These are phyloP conservation scores for Sarocladiaceae sp. DNA, from an alignment of 2,329 filamentous ascomycete genomes.

Conservation along the genomic window DNA sequence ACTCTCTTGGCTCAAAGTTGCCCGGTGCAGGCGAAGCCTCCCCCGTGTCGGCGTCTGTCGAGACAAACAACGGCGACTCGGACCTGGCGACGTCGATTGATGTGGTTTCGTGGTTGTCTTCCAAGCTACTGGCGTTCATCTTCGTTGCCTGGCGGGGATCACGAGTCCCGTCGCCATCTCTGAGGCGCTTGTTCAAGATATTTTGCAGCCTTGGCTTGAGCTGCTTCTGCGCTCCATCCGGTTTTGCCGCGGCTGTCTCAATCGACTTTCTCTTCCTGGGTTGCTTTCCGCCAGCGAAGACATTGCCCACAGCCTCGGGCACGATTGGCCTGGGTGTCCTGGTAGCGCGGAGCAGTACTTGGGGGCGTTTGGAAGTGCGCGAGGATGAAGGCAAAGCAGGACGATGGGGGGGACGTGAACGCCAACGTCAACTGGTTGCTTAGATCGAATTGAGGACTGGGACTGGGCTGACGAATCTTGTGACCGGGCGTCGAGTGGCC, in stretches of 20 bases:
- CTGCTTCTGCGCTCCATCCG: slow-evolving; percentile 26
- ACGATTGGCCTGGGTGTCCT: not conserved
- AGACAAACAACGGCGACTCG: not conserved
- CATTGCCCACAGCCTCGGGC: slow-evolving; percentile 27
- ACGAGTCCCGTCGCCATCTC: slow-evolving; percentile 23
- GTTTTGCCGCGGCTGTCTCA: slow-evolving; percentile 30
- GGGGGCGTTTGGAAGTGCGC: not conserved
- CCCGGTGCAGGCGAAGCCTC: too few relatives aligned
- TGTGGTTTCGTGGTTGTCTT: not conserved
- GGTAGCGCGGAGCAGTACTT: not conserved
- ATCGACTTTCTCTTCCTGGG: slow-evolving; percentile 29
- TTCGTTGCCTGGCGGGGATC: not conserved
- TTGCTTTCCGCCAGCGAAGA: slow-evolving; percentile 40
- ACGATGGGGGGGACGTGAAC: too few relatives aligned
- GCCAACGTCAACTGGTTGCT: too few relatives aligned
- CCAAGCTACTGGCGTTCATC: not conserved
- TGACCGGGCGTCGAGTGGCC: too few relatives aligned
- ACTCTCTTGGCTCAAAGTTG: too few relatives aligned
- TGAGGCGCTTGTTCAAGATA: slow-evolving; percentile 36
- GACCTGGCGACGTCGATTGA: not conserved
- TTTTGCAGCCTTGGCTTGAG: slow-evolving; percentile 33
- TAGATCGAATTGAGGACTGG: too few relatives aligned
- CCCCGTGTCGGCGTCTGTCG: not conserved
- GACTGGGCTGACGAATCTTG: too few relatives aligned
- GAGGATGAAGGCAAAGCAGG: not conserved